These are phyloP conservation scores for Bombardia bombarda DNA, from an alignment of 495 filamentous ascomycete genomes.

Conservation along the genomic window DNA sequence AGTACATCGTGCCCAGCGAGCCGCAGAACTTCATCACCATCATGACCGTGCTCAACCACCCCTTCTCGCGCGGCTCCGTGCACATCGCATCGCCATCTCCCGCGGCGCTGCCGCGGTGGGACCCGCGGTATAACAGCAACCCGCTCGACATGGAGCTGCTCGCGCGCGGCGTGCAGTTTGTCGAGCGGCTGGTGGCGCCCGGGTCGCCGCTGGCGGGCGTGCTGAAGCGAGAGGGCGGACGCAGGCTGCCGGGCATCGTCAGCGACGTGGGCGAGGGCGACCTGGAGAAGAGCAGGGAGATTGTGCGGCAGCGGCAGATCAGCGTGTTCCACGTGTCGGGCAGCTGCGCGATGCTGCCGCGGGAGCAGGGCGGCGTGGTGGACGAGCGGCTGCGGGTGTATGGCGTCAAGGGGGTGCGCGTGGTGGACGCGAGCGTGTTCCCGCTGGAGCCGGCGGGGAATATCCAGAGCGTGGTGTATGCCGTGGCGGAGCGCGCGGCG, in stretches of 20 bases:
- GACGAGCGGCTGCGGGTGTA: conserved; percentile 39
- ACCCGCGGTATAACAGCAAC: conserved; percentile 49
- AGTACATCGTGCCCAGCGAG: conserved; percentile 21
- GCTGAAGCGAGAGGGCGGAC: conserved; percentile 25
- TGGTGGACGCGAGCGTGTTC: conserved; percentile 50
- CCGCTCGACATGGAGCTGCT: conserved; percentile 43
- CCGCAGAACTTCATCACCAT: conserved; percentile 36
- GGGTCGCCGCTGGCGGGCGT: conserved; percentile 26
- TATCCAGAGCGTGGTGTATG: conserved; percentile 45
- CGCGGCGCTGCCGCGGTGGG: conserved; percentile 30
- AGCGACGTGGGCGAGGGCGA: conserved; percentile 17
- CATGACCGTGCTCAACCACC: conserved; percentile 35
- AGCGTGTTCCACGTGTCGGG: conserved; percentile 32
- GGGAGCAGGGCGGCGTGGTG: conserved; percentile 32
- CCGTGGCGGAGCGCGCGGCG: conserved; percentile 47
- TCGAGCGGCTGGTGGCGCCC: conserved; percentile 35
- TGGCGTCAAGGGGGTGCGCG: conserved; percentile 36
- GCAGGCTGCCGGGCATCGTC: conserved; percentile 15
- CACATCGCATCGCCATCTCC: conserved; percentile 42
- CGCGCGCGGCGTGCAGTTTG: conserved; percentile 36
- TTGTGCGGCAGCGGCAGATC: conserved; percentile 29
- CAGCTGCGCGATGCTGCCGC: conserved; percentile 29
- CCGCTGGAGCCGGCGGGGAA: conserved; percentile 40
- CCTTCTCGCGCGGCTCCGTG: conserved; percentile 50
- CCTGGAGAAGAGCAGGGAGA: conserved; percentile 27